Base-by-base conservation (phyloP, 768 basidiomycete species). In the Boletus bicolor region DNA sequence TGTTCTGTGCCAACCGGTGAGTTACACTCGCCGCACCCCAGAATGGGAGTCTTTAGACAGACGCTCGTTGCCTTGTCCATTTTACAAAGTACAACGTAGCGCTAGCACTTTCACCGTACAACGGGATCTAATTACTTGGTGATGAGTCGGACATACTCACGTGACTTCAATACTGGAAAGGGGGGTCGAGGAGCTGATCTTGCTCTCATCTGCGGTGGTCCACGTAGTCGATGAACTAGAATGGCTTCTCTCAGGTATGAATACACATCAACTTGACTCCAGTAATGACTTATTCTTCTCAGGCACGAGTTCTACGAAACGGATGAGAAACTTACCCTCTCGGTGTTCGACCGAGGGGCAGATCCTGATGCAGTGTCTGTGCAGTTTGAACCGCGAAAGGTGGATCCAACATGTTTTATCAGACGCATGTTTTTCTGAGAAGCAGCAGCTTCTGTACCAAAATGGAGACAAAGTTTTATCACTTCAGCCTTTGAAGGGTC, bases 221-320 rank as follows among this genome's bases (percentile, higher is more conserved):
- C 28, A 35, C 47, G 15, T 39, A 53, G 32, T 39, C 38, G 19
- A 56, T 17, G 28, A 37, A 9, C 28, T 46, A 28, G 43, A 46
- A 74, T 73, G 73, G 26, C 62, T 43, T 48, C 68, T 28, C 57
- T 60, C 34, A 71, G 72, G 72, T 71, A 63, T 21, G 64, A 11
- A 26, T 15, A 32, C n/a, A 17, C 32, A 38, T 6, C 3, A 19
- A 12, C 3, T 17, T 8, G 12, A 34, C 35, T 21, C 28, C n/a
- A n/a, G 21, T 4, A 2, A 38, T 14, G 9, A 17, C 53, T 51
- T 11, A 61, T 46, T 42, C 49, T 41, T 24, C 30, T 37, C 30
- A 91, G 90, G 71, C 85, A 93, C 75, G 90, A 91, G 70, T 93
- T 88, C 71, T 93, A 93, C 71, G 91, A 93, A 73, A 88, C 85